These are phyloP conservation scores for Aspergillus avenaceus DNA, from an alignment of 495 filamentous ascomycete species.

Conservation along the genomic window DNA sequence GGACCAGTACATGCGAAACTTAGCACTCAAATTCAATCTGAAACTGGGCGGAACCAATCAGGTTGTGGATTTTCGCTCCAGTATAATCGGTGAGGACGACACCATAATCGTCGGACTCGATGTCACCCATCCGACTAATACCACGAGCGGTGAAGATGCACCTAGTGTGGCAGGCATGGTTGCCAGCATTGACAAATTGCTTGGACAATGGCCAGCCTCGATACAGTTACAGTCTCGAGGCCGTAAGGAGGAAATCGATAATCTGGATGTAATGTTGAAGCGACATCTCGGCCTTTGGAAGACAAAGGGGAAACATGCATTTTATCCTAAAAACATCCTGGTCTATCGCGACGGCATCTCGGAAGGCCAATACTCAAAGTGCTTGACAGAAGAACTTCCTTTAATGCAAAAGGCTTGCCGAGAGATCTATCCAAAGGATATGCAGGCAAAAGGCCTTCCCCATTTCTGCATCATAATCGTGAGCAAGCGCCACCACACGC, in stretches of 20 bases:
- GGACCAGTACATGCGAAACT: constrained; percentile 64
- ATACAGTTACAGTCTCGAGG: constrained; percentile 49
- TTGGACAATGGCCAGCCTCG: constrained; percentile 65
- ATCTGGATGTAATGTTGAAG: constrained; percentile 52
- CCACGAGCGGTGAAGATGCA: no score
- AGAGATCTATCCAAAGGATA: constrained; percentile 42
- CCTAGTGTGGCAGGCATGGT: constrained; percentile 78
- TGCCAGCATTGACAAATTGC: constrained; percentile 57
- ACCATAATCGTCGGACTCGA: constrained; percentile 88
- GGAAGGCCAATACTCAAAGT: constrained; percentile 66
- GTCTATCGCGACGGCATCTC: constrained; percentile 91
- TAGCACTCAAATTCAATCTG: constrained; percentile 79
- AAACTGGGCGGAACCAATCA: constrained; percentile 87
- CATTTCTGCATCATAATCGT: constrained; percentile 50
- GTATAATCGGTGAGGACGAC: constrained; percentile 53
- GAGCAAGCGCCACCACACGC: constrained; percentile 87
- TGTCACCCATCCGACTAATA: constrained; percentile 88
- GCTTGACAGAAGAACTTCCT: constrained; percentile 44
- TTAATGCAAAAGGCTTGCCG: constrained; percentile 56
- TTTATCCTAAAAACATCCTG: constrained; percentile 65
- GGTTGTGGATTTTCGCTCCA: constrained; percentile 46
- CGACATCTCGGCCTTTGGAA: constrained; percentile 59
- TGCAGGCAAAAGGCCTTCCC: constrained; percentile 38
- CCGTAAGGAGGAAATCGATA: constrained; percentile 56
- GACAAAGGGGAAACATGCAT: background rate